Evolutionary conservation across 1,139 yeast species (phyloP), one percentile per base, ranked within the genome.

Genomic region (Nakaseomyces glabratus): DNA sequence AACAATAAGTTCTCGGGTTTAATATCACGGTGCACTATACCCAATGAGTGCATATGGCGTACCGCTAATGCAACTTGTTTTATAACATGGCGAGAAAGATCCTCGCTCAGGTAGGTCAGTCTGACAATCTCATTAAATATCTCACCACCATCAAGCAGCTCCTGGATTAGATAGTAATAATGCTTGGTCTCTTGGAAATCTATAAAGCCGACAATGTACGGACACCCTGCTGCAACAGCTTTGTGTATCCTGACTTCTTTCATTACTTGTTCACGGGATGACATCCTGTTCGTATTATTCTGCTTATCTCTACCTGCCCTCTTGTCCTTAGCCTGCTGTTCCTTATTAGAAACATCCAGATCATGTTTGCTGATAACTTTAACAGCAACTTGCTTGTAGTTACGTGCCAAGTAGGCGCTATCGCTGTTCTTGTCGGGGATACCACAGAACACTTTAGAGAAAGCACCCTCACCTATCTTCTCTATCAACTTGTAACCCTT

Each of bases 1-100:
- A 82, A 90, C 34, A 90, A 65, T 36, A 90, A 64, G 58, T 90
- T 90, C 52, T 90, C 98, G 0, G 98, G 97, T 57, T 90, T 90
- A 47, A 90, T 80, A 58, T 90, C 98, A 38, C 98, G 69, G 57
- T 90, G 98, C 13, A 86, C 98, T 29, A 90, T 78, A 34, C 95
- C 94, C 33, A 75, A 71, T 37, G 73, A 76, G 61, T 90, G 98
- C 48, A 90, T 65, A 57, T 84, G 82, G 43, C 76, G 71, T 16
- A 90, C 69, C 0, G 97, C 93, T 34, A 77, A 68, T 7, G 94
- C 85, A 34, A 90, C 76, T 56, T 90, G 98, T 30, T 68, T 62
- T 41, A 90, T 82, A 9, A 88, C 80, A 61, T 88, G 96, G 30
- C 93, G 68, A 5, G 94, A 68, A 37, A 90, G 66, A 44, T 79